A percentile compares a stretch with the other conserved stretches of the same genome.
Evolutionary conservation across 352 stramenopile species (phyloP).

Genomic region (Thraustotheca clavata): DNA sequence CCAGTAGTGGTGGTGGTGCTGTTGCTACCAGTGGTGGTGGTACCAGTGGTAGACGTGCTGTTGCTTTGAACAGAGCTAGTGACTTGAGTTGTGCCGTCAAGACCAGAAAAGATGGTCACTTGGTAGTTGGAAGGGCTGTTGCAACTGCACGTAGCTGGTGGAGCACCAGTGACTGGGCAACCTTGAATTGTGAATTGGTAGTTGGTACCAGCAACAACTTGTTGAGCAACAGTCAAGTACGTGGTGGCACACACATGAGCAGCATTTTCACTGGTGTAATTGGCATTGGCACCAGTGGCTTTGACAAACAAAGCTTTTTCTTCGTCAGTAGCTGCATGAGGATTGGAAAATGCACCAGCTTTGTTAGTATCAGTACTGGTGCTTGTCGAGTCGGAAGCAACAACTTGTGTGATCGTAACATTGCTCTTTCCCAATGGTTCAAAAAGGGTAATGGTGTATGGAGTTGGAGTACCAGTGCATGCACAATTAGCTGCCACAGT

Average conservation of each 20-base stretch:
- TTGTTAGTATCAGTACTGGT: background rate
- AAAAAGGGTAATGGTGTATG: background rate
- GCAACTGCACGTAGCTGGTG: background rate
- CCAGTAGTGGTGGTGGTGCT: background rate
- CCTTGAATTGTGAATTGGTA: conserved; percentile 26
- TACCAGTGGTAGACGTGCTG: background rate
- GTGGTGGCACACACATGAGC: conserved; percentile 36
- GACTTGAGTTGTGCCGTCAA: background rate
- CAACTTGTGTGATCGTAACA: background rate
- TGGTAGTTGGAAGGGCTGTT: background rate
- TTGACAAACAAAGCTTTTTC: conserved; percentile 10
- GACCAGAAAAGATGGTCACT: background rate
- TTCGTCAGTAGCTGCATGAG: background rate
- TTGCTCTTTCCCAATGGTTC: background rate
- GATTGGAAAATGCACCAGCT: background rate
- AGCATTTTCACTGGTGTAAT: conserved; percentile 25
- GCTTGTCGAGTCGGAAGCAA: no score
- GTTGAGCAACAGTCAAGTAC: conserved; percentile 28
- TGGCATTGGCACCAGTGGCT: conserved; percentile 16
- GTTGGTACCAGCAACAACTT: conserved; percentile 32
- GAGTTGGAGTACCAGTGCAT: background rate
- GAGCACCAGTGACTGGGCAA: conserved; percentile 14
- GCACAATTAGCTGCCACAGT: background rate
- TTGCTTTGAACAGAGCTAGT: background rate
- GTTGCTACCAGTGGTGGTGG: background rate